These are phyloP conservation scores for Tetracladium maxilliforme DNA, from an alignment of 2,329 filamentous ascomycete species.

Conservation along the genomic window DNA sequence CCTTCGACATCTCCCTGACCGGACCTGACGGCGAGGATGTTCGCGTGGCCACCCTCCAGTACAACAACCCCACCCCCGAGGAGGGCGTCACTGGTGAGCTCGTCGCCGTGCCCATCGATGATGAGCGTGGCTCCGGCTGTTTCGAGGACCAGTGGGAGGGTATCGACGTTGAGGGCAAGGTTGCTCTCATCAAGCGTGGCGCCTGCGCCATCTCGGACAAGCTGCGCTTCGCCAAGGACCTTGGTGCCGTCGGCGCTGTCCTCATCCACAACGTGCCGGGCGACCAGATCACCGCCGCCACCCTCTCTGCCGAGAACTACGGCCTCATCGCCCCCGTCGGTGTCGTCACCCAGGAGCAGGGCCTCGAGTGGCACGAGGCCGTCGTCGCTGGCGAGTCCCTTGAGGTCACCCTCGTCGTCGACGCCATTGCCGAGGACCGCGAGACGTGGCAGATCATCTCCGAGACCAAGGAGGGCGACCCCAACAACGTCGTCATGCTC, in stretches of 20 bases:
- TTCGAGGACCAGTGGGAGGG: slow-evolving; percentile 27
- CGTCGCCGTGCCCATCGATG: slow-evolving; percentile 20
- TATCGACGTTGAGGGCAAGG: slow-evolving; percentile 25
- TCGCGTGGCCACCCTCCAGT: slow-evolving; percentile 25
- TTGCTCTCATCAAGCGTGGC: slow-evolving; percentile 29
- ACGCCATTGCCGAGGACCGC: slow-evolving; percentile 19
- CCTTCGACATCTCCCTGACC: slow-evolving; percentile 23
- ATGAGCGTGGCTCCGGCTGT: slow-evolving; percentile 20
- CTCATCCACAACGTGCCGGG: slow-evolving; percentile 48
- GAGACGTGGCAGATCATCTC: slow-evolving; percentile 25
- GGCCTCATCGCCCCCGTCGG: slow-evolving; percentile 19
- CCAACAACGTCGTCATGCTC: slow-evolving; percentile 24
- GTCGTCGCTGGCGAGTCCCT: slow-evolving; percentile 18
- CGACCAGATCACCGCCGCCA: slow-evolving; percentile 26
- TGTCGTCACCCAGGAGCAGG: slow-evolving; percentile 11
- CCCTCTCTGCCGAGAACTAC: slow-evolving; percentile 29
- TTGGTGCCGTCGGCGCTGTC: slow-evolving; percentile 29
- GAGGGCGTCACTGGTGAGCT: slow-evolving; percentile 21
- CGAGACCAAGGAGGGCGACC: slow-evolving; percentile 25
- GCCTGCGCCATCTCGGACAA: slow-evolving; percentile 25
- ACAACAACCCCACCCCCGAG: slow-evolving; percentile 28
- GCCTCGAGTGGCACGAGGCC: slow-evolving; percentile 1
- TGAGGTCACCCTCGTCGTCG: slow-evolving; percentile 18
- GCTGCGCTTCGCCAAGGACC: slow-evolving; percentile 24
- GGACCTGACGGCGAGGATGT: slow-evolving; percentile 29